Conservation (phyloP, 345 rosid genomes). For the thale cress (Arabidopsis thaliana) region TAIR10.1 NC_003075.7:16829501-16830000, state of each 20-base stretch:
- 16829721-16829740: slow-evolving; percentile 42
- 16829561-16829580: slow-evolving; percentile 14
- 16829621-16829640: slow-evolving; percentile 58
- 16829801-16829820: slow-evolving; percentile 81
- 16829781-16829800: slow-evolving; percentile 64
- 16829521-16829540: slow-evolving; percentile 42
- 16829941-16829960: slow-evolving; percentile 69
- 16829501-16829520: slow-evolving; percentile 41
- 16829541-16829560: slow-evolving; percentile 3
- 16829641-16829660: slow-evolving; percentile 50
- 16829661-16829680: slow-evolving; percentile 38
- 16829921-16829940: slow-evolving; percentile 61
- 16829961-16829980: slow-evolving; percentile 66
- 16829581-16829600: slow-evolving; percentile 20
- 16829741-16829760: slow-evolving; percentile 42
- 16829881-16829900: slow-evolving; percentile 63
- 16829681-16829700: slow-evolving; percentile 48
- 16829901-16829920: slow-evolving; percentile 63
- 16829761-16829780: slow-evolving; percentile 43
- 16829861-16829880: slow-evolving; percentile 72
- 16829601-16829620: slow-evolving; percentile 59
- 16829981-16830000: slow-evolving; percentile 69
- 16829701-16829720: slow-evolving; percentile 51
- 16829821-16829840: slow-evolving; percentile 74
- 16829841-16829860: slow-evolving; percentile 67